Conservation (phyloP, 257 asterid species). For the Solanum chmielewskii region DNA sequence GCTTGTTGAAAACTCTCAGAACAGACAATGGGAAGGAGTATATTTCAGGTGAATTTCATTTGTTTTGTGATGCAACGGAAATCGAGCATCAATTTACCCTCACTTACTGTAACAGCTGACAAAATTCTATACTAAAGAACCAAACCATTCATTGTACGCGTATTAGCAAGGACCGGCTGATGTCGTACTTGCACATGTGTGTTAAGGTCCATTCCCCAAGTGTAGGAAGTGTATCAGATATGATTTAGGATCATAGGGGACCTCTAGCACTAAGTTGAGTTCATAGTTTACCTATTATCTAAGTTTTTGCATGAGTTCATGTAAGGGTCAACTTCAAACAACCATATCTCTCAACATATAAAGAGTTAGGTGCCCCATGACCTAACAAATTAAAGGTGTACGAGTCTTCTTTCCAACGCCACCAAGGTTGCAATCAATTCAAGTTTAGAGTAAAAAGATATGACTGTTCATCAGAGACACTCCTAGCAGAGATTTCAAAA, state of each 20-base stretch:
- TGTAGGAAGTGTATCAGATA: background rate
- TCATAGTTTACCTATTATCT: background rate
- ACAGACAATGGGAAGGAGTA: background rate
- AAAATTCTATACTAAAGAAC: background rate
- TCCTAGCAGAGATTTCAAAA: background rate
- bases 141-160: background rate
- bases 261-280: background rate
- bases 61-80: background rate
- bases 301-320: background rate
- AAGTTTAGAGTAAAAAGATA: background rate
- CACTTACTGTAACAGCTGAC: background rate
- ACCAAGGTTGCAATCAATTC: background rate
- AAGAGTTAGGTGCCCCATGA: background rate
- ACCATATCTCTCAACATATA: background rate
- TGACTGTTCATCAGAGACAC: background rate
- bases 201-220: background rate
- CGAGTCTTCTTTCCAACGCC: background rate
- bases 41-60: background rate
- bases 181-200: background rate
- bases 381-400: background rate
- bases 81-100: background rate
- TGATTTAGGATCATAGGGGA: background rate
- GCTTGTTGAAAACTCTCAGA: background rate
- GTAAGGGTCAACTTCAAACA: background rate
- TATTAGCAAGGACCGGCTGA: background rate